These are phyloP conservation scores for Yamadazyma sp. DNA, from an alignment of 805 yeast genomes.

Conservation along the genomic window DNA sequence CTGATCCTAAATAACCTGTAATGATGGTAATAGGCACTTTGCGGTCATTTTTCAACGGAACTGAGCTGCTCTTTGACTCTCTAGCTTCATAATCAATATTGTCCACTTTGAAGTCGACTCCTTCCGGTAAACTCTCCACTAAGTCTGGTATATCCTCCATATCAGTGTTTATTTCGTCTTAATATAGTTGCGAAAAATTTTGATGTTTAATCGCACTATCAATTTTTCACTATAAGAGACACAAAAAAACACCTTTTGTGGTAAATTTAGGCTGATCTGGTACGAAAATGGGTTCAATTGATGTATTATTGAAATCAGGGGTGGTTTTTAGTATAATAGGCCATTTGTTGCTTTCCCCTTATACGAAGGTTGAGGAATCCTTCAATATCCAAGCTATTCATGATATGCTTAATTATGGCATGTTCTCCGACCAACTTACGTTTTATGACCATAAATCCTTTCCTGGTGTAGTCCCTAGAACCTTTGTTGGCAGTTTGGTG, in stretches of 20 bases:
- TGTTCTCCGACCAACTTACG: conserved; percentile 25
- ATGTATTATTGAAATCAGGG: neutral
- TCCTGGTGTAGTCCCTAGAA: conserved; percentile 88
- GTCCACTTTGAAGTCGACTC: conserved; percentile 8
- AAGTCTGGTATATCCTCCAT: conserved; percentile 13
- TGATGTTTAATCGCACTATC: too few relatives aligned
- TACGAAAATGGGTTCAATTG: too few relatives aligned
- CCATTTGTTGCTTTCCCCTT: conserved; percentile 65
- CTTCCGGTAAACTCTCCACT: conserved; percentile 13
- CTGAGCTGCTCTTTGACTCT: conserved; percentile 6
- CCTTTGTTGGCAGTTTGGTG: conserved; percentile 69
- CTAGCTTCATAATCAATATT: conserved; percentile 12
- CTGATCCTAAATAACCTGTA: conserved; percentile 94
- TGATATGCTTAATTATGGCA: conserved; percentile 69
- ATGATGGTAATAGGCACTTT: conserved; percentile 89
- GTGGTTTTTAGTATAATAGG: neutral
- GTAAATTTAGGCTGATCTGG: too few relatives aligned
- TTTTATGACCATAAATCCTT: conserved; percentile 72
- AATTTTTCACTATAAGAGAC: too few relatives aligned
- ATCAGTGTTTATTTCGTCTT: too few relatives aligned
- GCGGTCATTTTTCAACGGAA: conserved; percentile 12
- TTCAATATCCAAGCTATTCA: conserved; percentile 88
- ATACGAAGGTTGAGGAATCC: conserved; percentile 91
- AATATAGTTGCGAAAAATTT: too few relatives aligned
- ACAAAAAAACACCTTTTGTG: too few relatives aligned